Conservation (phyloP, 768 basidiomycete genomes). For the Suillus bovinus region DNA sequence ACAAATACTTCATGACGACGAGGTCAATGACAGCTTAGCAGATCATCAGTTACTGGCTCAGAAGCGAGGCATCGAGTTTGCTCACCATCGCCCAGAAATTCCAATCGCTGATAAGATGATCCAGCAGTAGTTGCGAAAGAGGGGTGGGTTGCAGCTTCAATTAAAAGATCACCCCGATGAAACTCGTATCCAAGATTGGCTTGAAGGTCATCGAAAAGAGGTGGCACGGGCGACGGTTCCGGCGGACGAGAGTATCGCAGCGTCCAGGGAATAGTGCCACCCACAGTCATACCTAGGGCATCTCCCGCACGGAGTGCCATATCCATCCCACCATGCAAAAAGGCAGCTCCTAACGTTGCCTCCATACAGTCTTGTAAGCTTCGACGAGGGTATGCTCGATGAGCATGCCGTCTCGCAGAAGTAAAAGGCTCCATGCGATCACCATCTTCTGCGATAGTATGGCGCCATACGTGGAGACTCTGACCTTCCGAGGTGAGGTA, state of each 20-base stretch:
- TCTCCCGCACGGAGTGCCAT: constrained; percentile 67
- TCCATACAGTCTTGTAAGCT: constrained; percentile 90
- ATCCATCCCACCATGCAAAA: constrained; percentile 67
- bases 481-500: constrained; percentile 63
- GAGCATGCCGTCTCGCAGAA: constrained; percentile 32
- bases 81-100: constrained; percentile 89
- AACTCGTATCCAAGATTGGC: constrained; percentile 71
- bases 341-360: constrained; percentile 77
- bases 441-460: constrained; percentile 41
- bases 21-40: constrained; percentile 65
- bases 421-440: constrained; percentile 33
- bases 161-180: constrained; percentile 55
- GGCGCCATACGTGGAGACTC: constrained; percentile 59
- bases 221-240: constrained; percentile 37
- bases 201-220: constrained; percentile 58
- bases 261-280: constrained; percentile 69
- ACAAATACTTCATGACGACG: constrained; percentile 72
- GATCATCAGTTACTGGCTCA: constrained; percentile 12
- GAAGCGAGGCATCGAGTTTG: constrained; percentile 4
- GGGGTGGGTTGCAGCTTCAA: constrained; percentile 86
- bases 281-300: constrained; percentile 68
- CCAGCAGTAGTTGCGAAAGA: constrained; percentile 58
- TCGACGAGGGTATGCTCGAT: constrained; percentile 58
- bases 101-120: constrained; percentile 80
- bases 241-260: constrained; percentile 47